Conservation (phyloP, 2,329 filamentous ascomycete genomes). For the Ophiostoma angusticollis region DNA sequence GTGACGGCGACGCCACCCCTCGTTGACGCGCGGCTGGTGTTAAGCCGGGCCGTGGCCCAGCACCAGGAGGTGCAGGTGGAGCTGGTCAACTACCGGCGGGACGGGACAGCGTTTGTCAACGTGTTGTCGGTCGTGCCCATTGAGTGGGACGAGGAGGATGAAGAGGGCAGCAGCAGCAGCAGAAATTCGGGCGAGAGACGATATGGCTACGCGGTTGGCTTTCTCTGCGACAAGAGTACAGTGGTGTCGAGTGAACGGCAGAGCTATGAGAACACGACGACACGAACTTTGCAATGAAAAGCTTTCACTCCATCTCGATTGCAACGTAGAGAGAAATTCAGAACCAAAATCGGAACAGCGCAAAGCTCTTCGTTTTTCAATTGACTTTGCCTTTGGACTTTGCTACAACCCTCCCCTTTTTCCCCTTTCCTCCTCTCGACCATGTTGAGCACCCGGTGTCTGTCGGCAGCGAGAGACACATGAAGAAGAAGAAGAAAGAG, state of each 20-base stretch:
- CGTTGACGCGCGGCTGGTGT: slow-evolving; percentile 34
- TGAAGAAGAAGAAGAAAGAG: not conserved
- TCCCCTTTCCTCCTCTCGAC: no score
- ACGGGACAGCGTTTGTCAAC: slow-evolving; percentile 70
- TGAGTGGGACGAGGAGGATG: slow-evolving; percentile 46
- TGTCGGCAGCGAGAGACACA: no score
- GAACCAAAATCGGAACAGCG: no score
- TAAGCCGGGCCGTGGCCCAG: slow-evolving; percentile 32
- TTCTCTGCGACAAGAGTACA: slow-evolving; percentile 46
- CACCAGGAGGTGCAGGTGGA: slow-evolving; percentile 34
- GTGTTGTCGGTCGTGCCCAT: slow-evolving; percentile 77
- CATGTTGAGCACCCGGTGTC: no score
- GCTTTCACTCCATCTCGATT: no score
- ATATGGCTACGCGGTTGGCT: slow-evolving; percentile 65
- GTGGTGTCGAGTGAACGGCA: no score
- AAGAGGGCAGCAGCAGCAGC: not conserved
- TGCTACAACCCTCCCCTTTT: no score
- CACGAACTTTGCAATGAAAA: no score
- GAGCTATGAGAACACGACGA: no score
- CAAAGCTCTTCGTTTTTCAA: no score
- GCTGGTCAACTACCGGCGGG: slow-evolving; percentile 70
- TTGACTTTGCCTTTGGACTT: no score
- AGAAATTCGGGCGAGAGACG: not conserved
- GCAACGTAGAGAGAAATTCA: no score
- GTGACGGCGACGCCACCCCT: not conserved